phyloP scores from a whole-genome alignment of 345 rosid species.

The Hevea brasiliensis region DNA sequence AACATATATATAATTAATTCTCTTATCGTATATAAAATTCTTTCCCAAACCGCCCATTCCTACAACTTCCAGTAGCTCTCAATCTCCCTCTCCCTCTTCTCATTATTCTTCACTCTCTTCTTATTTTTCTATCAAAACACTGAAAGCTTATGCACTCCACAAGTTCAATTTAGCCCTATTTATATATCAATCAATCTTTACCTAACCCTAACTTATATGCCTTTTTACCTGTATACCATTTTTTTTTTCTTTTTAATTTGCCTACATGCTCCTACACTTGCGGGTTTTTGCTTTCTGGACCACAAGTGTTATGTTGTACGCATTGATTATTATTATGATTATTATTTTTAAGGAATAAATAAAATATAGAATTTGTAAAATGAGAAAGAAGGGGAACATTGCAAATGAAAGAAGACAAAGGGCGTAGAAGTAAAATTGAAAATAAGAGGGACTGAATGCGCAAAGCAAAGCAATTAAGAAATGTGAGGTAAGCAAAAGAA shows the following conservation, averaged over 20 bases:
- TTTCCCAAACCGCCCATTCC: slow-evolving; percentile 43
- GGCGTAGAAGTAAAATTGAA: neutral
- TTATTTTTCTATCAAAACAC: neutral
- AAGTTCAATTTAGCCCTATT: neutral
- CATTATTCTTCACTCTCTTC: neutral
- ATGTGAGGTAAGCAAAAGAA: neutral
- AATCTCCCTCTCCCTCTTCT: slow-evolving; percentile 30
- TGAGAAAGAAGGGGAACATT: neutral
- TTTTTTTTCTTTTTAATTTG: neutral
- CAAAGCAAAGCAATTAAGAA: neutral
- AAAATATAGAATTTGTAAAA: too few species aligned
- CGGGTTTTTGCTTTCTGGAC: neutral
- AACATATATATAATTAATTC: too few species aligned
- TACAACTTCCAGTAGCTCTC: slow-evolving; percentile 32
- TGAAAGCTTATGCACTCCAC: neutral
- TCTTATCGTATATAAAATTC: neutral
- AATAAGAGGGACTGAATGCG: neutral
- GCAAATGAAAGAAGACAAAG: neutral
- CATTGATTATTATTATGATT: too few species aligned
- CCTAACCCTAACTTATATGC: neutral
- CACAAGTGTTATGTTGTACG: neutral
- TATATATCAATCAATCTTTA: neutral
- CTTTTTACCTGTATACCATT: too few species aligned
- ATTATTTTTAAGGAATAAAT: too few species aligned
- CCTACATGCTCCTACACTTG: neutral